A percentile compares a stretch with the other conserved stretches of the same genome.
Conservation (phyloP, 305 asterid species). For the Andrographis paniculata region DNA sequence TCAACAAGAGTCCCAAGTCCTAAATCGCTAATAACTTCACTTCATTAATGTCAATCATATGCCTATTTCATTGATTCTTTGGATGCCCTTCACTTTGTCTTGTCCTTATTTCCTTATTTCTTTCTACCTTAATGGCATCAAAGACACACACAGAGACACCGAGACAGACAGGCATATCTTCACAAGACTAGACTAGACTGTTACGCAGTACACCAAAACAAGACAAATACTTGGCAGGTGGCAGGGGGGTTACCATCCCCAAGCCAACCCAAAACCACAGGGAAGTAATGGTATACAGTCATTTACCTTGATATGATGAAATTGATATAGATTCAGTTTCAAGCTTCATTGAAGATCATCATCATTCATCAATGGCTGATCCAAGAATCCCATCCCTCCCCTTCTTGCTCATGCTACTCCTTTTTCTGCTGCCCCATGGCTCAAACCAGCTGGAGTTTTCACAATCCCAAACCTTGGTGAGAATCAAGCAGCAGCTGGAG, state of each 20-base stretch:
- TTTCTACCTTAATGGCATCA: neutral
- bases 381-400: neutral
- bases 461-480: conserved; percentile 44
- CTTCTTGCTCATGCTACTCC: conserved; percentile 16
- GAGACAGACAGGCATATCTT: too few relatives aligned
- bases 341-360: too few relatives aligned
- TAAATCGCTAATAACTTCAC: too few relatives aligned
- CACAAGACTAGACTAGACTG: too few relatives aligned
- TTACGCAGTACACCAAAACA: neutral
- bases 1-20: too few relatives aligned
- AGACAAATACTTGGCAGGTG: neutral
- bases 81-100: neutral
- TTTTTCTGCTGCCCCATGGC: conserved; percentile 25
- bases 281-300: too few relatives aligned
- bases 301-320: too few relatives aligned
- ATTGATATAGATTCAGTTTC: too few relatives aligned
- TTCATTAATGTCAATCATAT: too few relatives aligned
- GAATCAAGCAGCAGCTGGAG: conserved; percentile 55
- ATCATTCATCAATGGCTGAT: conserved; percentile 23
- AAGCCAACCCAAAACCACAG: too few relatives aligned
- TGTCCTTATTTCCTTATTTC: neutral
- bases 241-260: too few relatives aligned
- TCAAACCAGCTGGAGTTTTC: conserved; percentile 49
- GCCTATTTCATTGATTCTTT: too few relatives aligned
- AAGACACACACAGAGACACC: neutral